phyloP scores from a whole-genome alignment of 306 rosid species.

The Prunus salicina region DNA sequence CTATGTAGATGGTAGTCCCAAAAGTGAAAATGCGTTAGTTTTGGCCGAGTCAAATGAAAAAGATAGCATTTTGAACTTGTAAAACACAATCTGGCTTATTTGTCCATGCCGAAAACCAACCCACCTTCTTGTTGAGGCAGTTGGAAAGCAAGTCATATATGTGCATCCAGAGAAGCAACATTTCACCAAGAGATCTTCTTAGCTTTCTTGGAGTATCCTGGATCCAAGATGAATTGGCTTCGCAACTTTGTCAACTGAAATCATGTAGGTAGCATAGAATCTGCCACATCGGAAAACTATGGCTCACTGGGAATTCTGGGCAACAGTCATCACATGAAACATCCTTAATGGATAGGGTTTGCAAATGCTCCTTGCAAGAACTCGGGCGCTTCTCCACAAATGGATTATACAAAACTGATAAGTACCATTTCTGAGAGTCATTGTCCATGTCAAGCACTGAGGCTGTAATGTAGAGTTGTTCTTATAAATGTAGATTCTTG shows the following conservation, averaged over 20 bases:
- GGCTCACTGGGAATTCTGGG: conserved; percentile 7
- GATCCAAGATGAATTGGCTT: conserved; percentile 27
- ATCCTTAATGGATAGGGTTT: conserved; percentile 28
- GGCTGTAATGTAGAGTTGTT: conserved; percentile 7
- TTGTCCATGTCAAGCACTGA: conserved; percentile 12
- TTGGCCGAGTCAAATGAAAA: conserved; percentile 26
- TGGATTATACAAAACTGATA: conserved; percentile 17
- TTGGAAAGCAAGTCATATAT: conserved; percentile 5
- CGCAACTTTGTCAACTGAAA: conserved; percentile 26
- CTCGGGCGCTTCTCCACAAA: conserved; percentile 21
- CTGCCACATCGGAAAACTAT: conserved; percentile 8
- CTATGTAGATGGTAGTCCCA: conserved; percentile 31
- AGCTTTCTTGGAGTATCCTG: conserved; percentile 24
- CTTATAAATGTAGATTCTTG: conserved; percentile 25
- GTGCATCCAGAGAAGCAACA: conserved; percentile 8
- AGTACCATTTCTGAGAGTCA: conserved; percentile 4
- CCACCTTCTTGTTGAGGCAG: conserved; percentile 16
- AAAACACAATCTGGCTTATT: conserved; percentile 22
- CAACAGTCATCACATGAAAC: conserved; percentile 9
- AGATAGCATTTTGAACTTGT: conserved; percentile 34
- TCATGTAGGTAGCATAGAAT: conserved; percentile 33
- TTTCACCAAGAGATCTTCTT: conserved; percentile 10
- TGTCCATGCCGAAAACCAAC: conserved; percentile 21
- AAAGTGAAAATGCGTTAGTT: conserved; percentile 24
- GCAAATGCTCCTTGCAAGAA: conserved; percentile 34